A percentile compares a stretch with the other conserved stretches of the same genome.
Evolutionary conservation across 202 grass and related monocot genomes (phyloP).

Genomic region (Hordeum pubiflorum): DNA sequence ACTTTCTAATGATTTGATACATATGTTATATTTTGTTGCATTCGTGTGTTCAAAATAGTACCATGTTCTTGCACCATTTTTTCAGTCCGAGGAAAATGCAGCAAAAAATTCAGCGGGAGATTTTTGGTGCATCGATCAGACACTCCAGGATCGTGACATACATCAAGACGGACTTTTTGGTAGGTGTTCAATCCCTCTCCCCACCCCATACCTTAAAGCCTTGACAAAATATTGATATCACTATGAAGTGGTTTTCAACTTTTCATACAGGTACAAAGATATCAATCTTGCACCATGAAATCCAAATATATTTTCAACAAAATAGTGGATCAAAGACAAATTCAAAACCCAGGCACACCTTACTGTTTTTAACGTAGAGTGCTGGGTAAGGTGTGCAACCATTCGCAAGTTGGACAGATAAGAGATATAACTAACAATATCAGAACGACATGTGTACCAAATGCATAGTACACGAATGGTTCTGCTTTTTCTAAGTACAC

Average conservation of each 20-base stretch:
- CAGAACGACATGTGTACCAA: not conserved
- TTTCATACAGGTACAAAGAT: not conserved
- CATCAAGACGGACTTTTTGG: not conserved
- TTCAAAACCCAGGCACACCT: not conserved
- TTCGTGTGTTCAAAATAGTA: not conserved
- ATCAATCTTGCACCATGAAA: not conserved
- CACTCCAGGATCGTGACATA: not conserved
- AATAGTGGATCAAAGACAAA: not conserved
- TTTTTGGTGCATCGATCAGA: not conserved
- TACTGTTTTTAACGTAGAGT: not conserved
- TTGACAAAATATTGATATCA: not conserved
- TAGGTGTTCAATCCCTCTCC: not conserved
- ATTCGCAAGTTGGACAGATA: not conserved
- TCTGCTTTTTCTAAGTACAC: not conserved
- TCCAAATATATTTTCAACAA: not conserved
- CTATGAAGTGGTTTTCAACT: not conserved
- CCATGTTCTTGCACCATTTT: not conserved
- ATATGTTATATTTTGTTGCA: not conserved
- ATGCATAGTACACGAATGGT: not conserved
- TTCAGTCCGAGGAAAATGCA: not conserved
- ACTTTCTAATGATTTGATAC: not conserved
- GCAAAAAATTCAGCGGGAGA: not conserved
- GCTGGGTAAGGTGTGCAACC: not conserved
- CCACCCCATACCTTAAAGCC: no score
- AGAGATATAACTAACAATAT: not conserved